Evolutionary conservation across 257 asterid species (phyloP).

Genomic region (Salvia splendens): DNA sequence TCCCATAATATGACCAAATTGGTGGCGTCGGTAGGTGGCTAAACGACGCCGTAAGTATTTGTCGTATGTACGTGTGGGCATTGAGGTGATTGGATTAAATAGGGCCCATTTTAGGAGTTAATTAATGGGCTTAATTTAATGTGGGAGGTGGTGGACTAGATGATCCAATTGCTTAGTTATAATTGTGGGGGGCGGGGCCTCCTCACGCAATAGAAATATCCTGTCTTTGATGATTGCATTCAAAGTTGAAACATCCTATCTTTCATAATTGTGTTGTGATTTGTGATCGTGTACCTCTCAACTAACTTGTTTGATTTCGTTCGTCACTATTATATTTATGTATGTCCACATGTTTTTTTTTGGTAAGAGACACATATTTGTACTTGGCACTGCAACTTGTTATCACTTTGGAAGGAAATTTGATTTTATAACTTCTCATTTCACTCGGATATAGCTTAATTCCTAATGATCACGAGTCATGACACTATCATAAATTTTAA

Average conservation of each 20-base stretch:
- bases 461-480: too few species aligned
- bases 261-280: neutral
- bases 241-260: neutral
- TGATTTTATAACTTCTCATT: too few species aligned
- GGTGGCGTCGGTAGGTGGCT: constrained; percentile 43
- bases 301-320: neutral
- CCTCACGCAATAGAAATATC: neutral
- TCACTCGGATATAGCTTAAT: too few species aligned
- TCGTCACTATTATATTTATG: too few species aligned
- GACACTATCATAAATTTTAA: too few species aligned
- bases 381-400: too few species aligned
- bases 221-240: neutral
- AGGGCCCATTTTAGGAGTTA: constrained; percentile 27
- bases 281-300: neutral
- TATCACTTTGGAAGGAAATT: too few species aligned
- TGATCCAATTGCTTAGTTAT: constrained; percentile 30
- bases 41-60: constrained; percentile 20
- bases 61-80: constrained; percentile 33
- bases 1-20: too few species aligned
- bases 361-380: too few species aligned
- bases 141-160: neutral
- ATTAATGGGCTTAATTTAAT: constrained; percentile 14
- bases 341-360: too few species aligned
- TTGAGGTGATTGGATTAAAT: constrained; percentile 21
- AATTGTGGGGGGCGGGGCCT: constrained; percentile 25